Base-by-base conservation (phyloP, 768 basidiomycete genomes). In the Tulasnella sp. region DNA sequence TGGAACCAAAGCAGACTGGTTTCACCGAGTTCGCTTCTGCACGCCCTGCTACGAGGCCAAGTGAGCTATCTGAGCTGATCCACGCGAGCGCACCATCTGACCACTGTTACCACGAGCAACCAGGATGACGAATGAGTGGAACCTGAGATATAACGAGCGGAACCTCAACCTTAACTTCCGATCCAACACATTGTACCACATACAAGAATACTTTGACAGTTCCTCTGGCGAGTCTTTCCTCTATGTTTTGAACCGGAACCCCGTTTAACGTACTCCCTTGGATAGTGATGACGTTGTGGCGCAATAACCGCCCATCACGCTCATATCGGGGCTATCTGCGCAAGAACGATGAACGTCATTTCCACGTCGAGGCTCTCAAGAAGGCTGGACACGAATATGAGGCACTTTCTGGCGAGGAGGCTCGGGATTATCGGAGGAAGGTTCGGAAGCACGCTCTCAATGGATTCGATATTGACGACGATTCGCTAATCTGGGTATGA, bases 11-110 rank as follows among this genome's bases (percentile, higher is more conserved):
- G 54, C 37, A 24, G 34, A 74, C 40, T 77, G 18, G 37, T 54
- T 14, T 34, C 9, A 22, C 24, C 44, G 77, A 14, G 50, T 54
- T 58, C 48, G 77, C 24, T 77, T 31, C 44, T 77, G 77, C n/a
- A 24, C 54, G 12, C 9, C 28, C 11, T 78, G 77, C 60, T 64
- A 64, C 54, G n/a, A 64, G 31, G 58, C 16, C 37, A 64, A 78
- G 77, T 78, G 37, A 18, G 77, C 37, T 34, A n/a, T 34, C 12
- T 40, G 8, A 9, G 34, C 14, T 41, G 73, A 12, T 34, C 37
- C 41, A n/a, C 1, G 12, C 72, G 4, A 22, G 8, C 28, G 14
- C n/a, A 11, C 72, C n/a, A 1, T 37, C 34, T 37, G 31, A 73
- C 24, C n/a, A 73, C 20, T n/a, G 7, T 34, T 73, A n/a, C 72